phyloP scores from a whole-genome alignment of 2,329 filamentous ascomycete species.

The Alternaria novae-zelandiae region DNA sequence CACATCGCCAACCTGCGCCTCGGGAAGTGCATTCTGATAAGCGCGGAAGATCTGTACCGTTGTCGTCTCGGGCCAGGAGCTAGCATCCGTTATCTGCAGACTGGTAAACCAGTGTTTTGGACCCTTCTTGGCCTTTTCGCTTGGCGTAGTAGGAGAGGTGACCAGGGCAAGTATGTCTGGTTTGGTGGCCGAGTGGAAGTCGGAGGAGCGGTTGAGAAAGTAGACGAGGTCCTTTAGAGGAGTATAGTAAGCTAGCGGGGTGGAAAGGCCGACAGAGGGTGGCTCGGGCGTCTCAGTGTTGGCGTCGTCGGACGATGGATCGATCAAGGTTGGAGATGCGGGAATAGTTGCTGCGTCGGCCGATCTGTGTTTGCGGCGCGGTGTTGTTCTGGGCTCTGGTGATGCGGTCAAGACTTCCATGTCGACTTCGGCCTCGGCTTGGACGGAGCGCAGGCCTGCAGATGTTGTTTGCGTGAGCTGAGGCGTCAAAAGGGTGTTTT shows the following conservation, averaged over 20 bases:
- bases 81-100: slow-evolving; percentile 50
- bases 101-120: slow-evolving; percentile 54
- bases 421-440: slow-evolving; percentile 26
- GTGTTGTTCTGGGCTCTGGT: not conserved
- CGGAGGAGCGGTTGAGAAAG: slow-evolving; percentile 49
- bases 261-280: slow-evolving; percentile 49
- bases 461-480: slow-evolving; percentile 46
- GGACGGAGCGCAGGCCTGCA: slow-evolving; percentile 21
- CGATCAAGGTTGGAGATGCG: slow-evolving; percentile 6
- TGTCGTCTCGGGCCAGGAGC: slow-evolving; percentile 28
- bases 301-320: slow-evolving; percentile 20
- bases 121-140: slow-evolving; percentile 49
- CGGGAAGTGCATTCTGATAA: slow-evolving; percentile 51
- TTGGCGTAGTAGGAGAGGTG: slow-evolving; percentile 37
- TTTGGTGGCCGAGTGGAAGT: slow-evolving; percentile 42
- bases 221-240: slow-evolving; percentile 50
- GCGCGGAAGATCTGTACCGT: slow-evolving; percentile 54
- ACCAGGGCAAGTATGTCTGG: slow-evolving; percentile 56
- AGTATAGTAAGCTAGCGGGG: slow-evolving; percentile 54
- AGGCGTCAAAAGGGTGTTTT: slow-evolving; percentile 44
- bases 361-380: slow-evolving; percentile 4
- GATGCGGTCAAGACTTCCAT: not conserved
- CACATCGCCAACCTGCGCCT: slow-evolving; percentile 51
- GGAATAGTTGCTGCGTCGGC: slow-evolving; percentile 15
- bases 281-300: slow-evolving; percentile 11